These are phyloP conservation scores for Zelonia costaricensis DNA, from an alignment of 208 protist species.

Conservation along the genomic window DNA sequence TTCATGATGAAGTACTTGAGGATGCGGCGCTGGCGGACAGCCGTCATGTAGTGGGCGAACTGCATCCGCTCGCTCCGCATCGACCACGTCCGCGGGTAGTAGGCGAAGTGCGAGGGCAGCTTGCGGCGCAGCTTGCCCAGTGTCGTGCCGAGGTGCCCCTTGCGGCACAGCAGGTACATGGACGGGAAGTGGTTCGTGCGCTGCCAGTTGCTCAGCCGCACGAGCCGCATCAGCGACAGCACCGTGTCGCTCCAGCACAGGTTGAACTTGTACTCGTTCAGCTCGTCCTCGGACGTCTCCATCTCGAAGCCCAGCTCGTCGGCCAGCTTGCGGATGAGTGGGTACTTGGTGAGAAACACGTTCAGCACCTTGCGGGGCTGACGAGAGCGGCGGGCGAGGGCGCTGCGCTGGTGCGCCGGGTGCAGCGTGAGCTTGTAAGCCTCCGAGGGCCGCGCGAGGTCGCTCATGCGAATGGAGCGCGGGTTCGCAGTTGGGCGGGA, in stretches of 20 bases:
- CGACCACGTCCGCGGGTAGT: slow-evolving; percentile 91
- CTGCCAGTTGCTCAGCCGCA: slow-evolving; percentile 91
- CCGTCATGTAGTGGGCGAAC: slow-evolving; percentile 68
- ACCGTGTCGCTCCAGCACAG: slow-evolving; percentile 95
- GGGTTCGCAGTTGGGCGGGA: slow-evolving; percentile 20
- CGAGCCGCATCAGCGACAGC: slow-evolving; percentile 86
- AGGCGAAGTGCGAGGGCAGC: slow-evolving; percentile 88
- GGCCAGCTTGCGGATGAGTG: slow-evolving; percentile 74
- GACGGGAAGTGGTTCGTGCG: slow-evolving; percentile 96
- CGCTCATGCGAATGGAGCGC: slow-evolving; percentile 32
- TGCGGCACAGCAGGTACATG: slow-evolving; percentile 94
- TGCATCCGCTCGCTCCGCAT: slow-evolving; percentile 75
- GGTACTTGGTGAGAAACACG: slow-evolving; percentile 82
- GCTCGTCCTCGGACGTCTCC: slow-evolving; percentile 76
- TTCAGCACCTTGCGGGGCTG: slow-evolving; percentile 66
- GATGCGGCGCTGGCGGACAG: slow-evolving; percentile 45
- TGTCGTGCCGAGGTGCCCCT: slow-evolving; percentile 92
- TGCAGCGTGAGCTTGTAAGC: slow-evolving; percentile 44
- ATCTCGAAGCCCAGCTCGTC: slow-evolving; percentile 73
- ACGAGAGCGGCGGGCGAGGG: slow-evolving; percentile 32
- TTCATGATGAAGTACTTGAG: slow-evolving; percentile 95
- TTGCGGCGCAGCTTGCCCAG: slow-evolving; percentile 79
- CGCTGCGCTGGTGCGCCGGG: slow-evolving; percentile 21
- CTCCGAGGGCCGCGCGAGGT: slow-evolving; percentile 38
- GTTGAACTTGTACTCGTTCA: slow-evolving; percentile 92